Evolutionary conservation across 306 rosid genomes (phyloP).

Genomic region (Hippophae rhamnoides): DNA sequence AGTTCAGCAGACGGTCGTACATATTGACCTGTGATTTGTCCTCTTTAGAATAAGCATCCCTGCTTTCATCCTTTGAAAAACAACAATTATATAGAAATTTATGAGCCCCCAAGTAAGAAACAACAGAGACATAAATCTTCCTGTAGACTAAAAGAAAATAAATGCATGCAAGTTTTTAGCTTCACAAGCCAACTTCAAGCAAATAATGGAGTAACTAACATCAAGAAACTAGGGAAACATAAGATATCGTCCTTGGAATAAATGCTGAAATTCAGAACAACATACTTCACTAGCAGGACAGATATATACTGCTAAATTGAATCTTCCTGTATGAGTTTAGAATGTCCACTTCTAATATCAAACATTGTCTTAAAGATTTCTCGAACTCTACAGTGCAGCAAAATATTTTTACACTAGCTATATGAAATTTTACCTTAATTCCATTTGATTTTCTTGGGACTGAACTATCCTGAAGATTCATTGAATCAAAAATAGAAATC

Average conservation of each 20-base stretch:
- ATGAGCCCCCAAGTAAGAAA: neutral
- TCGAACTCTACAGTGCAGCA: neutral
- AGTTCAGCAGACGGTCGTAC: slow-evolving; percentile 64
- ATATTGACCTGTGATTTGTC: slow-evolving; percentile 45
- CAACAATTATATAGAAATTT: neutral
- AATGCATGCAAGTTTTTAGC: no score
- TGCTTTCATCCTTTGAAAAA: slow-evolving; percentile 29
- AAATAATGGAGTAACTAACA: neutral
- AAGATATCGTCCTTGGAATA: neutral
- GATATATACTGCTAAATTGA: no score
- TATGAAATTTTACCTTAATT: slow-evolving; percentile 2
- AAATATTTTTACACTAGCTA: neutral
- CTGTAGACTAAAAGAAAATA: no score
- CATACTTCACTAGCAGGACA: no score
- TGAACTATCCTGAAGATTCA: slow-evolving; percentile 28
- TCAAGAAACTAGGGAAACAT: neutral
- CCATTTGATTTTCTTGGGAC: slow-evolving; percentile 28
- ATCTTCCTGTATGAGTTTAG: no score
- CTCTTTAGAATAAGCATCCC: slow-evolving; percentile 20
- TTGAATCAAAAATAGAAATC: slow-evolving; percentile 49
- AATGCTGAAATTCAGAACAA: neutral
- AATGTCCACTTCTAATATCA: no score
- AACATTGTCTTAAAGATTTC: no score
- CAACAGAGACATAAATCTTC: neutral
- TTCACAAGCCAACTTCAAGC: neutral